Evolutionary conservation across 139 green algal genomes (phyloP).

Genomic region (Micractinium conductrix): DNA sequence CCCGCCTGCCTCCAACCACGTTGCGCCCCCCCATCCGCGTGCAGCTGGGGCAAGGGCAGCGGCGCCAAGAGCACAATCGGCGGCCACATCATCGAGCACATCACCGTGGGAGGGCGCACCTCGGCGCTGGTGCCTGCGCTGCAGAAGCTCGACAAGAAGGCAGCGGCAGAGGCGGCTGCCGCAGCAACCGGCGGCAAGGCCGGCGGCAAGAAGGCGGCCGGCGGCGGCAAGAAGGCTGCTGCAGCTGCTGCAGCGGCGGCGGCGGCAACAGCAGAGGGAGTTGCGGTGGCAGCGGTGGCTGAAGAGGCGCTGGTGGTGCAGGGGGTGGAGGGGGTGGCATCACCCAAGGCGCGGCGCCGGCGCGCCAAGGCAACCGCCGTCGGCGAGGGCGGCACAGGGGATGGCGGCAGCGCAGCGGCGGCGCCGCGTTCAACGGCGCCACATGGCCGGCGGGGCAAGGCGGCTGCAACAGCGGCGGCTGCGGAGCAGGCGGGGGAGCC

Average conservation of each 20-base stretch:
- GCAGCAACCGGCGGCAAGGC: too few species aligned
- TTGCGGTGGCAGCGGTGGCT: background rate
- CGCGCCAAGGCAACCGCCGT: background rate
- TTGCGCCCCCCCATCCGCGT: too few species aligned
- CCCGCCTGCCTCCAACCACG: too few species aligned
- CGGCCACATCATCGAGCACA: conserved; percentile 67
- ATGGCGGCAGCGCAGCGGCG: background rate
- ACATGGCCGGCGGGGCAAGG: background rate
- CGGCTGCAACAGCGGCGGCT: background rate
- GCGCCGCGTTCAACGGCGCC: background rate
- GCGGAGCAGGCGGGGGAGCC: background rate
- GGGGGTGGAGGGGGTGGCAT: too few species aligned
- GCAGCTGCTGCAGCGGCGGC: background rate
- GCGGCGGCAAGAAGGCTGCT: background rate
- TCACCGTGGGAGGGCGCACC: conserved; percentile 71
- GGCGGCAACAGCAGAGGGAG: background rate
- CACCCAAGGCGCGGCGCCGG: background rate
- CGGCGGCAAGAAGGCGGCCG: background rate
- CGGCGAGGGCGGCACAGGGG: background rate
- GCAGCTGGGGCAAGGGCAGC: conserved; percentile 65
- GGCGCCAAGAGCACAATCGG: conserved; percentile 53
- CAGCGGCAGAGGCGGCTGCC: background rate
- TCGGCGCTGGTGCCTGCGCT: conserved; percentile 77
- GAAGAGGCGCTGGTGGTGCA: too few species aligned
- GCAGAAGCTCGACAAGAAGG: conserved; percentile 64